A percentile compares a stretch with the other conserved stretches of the same genome.
Evolutionary conservation across 352 stramenopile genomes (phyloP).

Genomic region (Pythium sp.): DNA sequence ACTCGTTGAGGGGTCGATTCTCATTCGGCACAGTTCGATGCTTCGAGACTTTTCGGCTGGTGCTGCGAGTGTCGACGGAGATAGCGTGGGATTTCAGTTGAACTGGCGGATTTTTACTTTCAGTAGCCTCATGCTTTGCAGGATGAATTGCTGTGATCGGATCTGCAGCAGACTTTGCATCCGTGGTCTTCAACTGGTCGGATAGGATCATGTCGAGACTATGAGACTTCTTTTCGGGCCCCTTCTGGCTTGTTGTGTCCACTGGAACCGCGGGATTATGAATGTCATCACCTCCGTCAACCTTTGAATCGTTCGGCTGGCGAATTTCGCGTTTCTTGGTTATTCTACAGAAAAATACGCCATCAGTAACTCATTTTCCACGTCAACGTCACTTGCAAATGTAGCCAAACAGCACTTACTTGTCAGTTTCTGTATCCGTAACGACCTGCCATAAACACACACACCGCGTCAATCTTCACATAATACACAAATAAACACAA

Average conservation of each 20-base stretch:
- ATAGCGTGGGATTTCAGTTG: background rate
- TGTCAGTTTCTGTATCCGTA: background rate
- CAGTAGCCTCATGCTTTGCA: background rate
- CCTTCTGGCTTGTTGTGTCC: background rate
- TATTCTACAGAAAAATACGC: background rate
- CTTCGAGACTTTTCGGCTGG: background rate
- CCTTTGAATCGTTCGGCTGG: background rate
- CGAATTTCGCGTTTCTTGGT: background rate
- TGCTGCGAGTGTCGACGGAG: background rate
- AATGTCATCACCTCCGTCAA: background rate
- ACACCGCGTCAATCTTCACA: background rate
- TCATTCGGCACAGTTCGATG: conserved; percentile 26
- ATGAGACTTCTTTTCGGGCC: background rate
- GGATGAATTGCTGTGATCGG: background rate
- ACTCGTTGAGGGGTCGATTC: conserved; percentile 45
- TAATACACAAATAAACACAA: background rate
- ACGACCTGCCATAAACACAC: background rate
- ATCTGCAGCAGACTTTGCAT: background rate
- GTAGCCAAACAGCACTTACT: background rate
- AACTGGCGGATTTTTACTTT: background rate
- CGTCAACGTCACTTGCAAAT: background rate
- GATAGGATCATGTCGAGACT: background rate
- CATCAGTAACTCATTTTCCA: conserved; percentile 1
- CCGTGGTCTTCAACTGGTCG: background rate
- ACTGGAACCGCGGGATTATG: background rate